A percentile compares a stretch with the other conserved stretches of the same genome.
Evolutionary conservation across 768 basidiomycete genomes (phyloP).

Genomic region (Rhodotorula babjevae): DNA sequence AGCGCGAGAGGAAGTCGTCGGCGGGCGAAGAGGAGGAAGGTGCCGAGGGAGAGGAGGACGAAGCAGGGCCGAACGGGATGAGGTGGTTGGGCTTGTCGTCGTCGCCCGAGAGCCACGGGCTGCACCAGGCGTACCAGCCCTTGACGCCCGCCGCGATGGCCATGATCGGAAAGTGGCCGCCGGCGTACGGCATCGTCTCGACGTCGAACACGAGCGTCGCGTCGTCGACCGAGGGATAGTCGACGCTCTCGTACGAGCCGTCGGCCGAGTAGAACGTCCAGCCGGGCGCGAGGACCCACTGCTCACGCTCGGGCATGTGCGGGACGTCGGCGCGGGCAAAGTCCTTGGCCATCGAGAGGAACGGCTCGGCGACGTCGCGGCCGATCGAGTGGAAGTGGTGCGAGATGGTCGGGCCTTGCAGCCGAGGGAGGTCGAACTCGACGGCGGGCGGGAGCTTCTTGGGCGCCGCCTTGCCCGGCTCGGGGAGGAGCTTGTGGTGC

Average conservation of each 20-base stretch:
- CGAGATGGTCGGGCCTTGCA: constrained; percentile 74
- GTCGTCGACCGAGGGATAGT: constrained; percentile 57
- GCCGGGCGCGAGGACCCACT: constrained; percentile 59
- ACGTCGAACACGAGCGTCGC: constrained; percentile 80
- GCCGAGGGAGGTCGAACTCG: constrained; percentile 71
- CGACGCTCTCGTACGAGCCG: constrained; percentile 69
- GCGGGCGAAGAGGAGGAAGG: background rate
- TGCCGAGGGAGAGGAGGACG: background rate
- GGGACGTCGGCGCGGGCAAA: constrained; percentile 60
- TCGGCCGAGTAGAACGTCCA: constrained; percentile 87
- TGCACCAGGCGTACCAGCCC: constrained; percentile 94
- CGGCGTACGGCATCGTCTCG: constrained; percentile 79
- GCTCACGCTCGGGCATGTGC: constrained; percentile 54
- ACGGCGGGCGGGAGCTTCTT: constrained; percentile 55
- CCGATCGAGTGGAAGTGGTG: constrained; percentile 88
- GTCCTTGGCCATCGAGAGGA: constrained; percentile 62
- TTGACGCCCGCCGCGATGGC: constrained; percentile 76
- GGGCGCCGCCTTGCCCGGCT: background rate
- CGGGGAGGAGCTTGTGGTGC: constrained; percentile 24
- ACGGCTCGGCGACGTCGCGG: constrained; percentile 63
- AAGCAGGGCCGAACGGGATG: constrained; percentile 60
- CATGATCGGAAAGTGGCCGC: constrained; percentile 71
- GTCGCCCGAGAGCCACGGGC: constrained; percentile 77
- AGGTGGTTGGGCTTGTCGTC: constrained; percentile 60
- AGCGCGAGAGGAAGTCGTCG: background rate